Evolutionary conservation across 768 basidiomycete genomes (phyloP), one percentile per base, ranked within the genome.

Genomic region (Xanthoconium stramineum): DNA sequence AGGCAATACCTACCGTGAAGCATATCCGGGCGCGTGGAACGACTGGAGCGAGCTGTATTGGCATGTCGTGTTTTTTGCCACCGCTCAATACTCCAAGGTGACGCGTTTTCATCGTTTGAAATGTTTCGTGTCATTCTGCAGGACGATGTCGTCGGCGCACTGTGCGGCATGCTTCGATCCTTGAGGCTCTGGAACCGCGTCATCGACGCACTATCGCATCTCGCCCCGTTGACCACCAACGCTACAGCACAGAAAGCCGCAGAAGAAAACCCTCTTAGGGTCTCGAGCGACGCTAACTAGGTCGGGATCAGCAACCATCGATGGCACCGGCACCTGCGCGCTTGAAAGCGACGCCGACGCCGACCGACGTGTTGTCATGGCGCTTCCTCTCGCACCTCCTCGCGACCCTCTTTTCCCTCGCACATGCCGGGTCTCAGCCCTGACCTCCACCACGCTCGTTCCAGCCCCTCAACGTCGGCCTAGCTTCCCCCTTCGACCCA

Each of bases 341-440:
- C n/a, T 42, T 57, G 14, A 59, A 55, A 35, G 64, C 48, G 53
- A 55, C 53, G 48, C 64, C 52, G 53, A 55, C 57, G 47, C 72
- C 76, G 40, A 71, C 83, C 40, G 79, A 83, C 52, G 81, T 81
- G 1, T 55, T 89, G 10, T 85, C 91, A 60, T 94, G 91, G 91
- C 79, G 86, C 1, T 75, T 93, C 12, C 82, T 86, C 4, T 84
- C 90, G 62, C 85, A 84, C 12, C 78, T 96, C 6, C 72, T 94
- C 6, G 73, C 75, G 1, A 83, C 85, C 0, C 72, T 90, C 3
- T 81, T 95, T 55, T 76, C 83, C 3, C 75, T 96, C 8, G 76
- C 82, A 0, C 78, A 83, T 94, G 0, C 81, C 98, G 53, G 86
- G 87, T 24, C 96, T 96, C 68, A 94, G 95, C 1, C 93, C 94